Percentiles rank a stretch among this genome's conserved stretches.
These are phyloP conservation scores for Phytopythium kandeliae DNA, from an alignment of 352 stramenopile genomes.

Conservation along the genomic window DNA sequence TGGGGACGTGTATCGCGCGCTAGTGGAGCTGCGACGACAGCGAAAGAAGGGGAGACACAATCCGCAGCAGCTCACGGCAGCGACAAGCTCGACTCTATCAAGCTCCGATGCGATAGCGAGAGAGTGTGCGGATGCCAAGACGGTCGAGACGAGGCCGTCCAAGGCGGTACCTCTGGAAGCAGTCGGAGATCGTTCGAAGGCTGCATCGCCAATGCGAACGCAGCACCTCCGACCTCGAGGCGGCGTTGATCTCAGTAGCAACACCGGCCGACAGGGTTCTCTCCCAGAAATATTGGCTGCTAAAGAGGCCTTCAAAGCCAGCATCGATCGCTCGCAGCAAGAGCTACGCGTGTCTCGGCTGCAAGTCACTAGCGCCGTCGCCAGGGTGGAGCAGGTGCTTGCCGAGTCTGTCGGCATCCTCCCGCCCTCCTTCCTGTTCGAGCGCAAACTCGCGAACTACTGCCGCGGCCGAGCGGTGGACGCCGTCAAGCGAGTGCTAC, in stretches of 20 bases:
- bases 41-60: slow-evolving; percentile 12
- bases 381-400: slow-evolving; percentile 2
- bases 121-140: background rate
- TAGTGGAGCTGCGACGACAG: slow-evolving; percentile 24
- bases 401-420: slow-evolving; percentile 8
- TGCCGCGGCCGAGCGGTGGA: slow-evolving; percentile 36
- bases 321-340: background rate
- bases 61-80: slow-evolving; percentile 1
- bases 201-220: background rate
- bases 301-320: background rate
- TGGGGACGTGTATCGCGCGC: slow-evolving; percentile 36
- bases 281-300: background rate
- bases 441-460: slow-evolving; percentile 37
- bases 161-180: background rate
- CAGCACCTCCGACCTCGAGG: background rate
- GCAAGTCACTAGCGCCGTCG: slow-evolving; percentile 14
- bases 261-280: background rate
- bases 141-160: background rate
- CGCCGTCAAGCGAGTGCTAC: slow-evolving; percentile 33
- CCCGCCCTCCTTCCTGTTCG: slow-evolving; percentile 52
- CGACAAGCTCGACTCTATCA: background rate
- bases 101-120: background rate
- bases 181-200: background rate
- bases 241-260: background rate
- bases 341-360: slow-evolving; percentile 9